A percentile compares a stretch with the other conserved stretches of the same genome.
phyloP scores from a whole-genome alignment of 345 rosid genomes.

The Camelina hispida region DNA sequence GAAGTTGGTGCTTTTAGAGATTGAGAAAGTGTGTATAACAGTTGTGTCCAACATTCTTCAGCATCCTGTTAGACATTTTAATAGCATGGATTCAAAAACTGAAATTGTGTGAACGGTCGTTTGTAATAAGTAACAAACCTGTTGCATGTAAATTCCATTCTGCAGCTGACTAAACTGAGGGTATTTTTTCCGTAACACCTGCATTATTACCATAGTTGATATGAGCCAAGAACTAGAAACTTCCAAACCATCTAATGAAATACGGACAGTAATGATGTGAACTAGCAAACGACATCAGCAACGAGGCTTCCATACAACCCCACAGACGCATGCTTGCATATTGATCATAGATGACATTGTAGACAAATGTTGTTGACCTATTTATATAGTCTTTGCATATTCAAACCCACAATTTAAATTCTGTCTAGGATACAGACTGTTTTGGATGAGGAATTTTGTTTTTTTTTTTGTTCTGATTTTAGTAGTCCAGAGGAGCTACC shows the following conservation, averaged over 20 bases:
- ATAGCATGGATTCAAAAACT: constrained; percentile 27
- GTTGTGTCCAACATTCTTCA: constrained; percentile 99
- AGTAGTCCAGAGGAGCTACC: not conserved
- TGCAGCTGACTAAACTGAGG: constrained; percentile 96
- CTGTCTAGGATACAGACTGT: not conserved
- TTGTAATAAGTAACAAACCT: constrained; percentile 52
- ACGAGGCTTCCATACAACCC: constrained; percentile 9
- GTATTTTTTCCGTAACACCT: constrained; percentile 84
- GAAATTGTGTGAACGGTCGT: no score
- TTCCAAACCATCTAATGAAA: constrained; percentile 5
- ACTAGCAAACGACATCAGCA: constrained; percentile 5
- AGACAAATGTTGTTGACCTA: not conserved
- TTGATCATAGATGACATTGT: not conserved
- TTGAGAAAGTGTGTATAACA: constrained; percentile 89
- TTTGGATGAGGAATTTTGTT: not conserved
- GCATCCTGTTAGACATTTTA: constrained; percentile 70
- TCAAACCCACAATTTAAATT: not conserved
- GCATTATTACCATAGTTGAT: constrained; percentile 37
- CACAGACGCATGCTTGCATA: not conserved
- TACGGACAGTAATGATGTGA: constrained; percentile 4
- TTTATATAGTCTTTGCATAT: not conserved
- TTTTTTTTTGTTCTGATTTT: no score
- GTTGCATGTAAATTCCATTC: constrained; percentile 95
- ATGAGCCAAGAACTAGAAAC: constrained; percentile 26
- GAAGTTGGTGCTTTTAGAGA: constrained; percentile 68